These are phyloP conservation scores for Elongisporangium prolatum DNA, from an alignment of 352 stramenopile species.

Conservation along the genomic window DNA sequence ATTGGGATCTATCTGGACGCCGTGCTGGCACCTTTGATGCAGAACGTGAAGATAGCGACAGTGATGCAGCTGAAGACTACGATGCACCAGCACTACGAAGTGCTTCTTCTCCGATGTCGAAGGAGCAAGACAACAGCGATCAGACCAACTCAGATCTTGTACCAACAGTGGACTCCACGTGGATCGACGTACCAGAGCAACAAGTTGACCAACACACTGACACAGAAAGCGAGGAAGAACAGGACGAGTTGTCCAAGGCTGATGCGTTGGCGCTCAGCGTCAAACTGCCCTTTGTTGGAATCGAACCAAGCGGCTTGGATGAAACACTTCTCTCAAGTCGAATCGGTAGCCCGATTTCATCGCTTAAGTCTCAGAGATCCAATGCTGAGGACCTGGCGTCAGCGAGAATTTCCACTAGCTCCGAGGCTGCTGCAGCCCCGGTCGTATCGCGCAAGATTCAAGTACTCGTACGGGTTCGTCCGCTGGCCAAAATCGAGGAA, in stretches of 20 bases:
- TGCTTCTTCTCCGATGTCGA: not conserved
- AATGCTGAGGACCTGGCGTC: not conserved
- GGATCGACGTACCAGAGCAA: not conserved
- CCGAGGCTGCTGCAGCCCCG: not conserved
- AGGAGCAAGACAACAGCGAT: not conserved
- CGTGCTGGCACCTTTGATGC: not conserved
- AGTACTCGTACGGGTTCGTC: slow-evolving; percentile 73
- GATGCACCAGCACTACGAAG: not conserved
- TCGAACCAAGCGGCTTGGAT: not conserved
- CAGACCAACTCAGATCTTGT: not conserved
- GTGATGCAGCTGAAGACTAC: not conserved
- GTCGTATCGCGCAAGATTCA: slow-evolving; percentile 31
- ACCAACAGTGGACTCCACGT: not conserved
- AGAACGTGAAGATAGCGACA: not conserved
- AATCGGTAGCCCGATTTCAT: not conserved
- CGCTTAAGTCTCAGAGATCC: not conserved
- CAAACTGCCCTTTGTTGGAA: too few relatives aligned
- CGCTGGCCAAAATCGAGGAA: slow-evolving; percentile 17
- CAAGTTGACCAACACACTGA: not conserved
- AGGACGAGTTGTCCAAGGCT: not conserved
- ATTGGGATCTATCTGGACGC: not conserved
- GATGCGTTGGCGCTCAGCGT: not conserved
- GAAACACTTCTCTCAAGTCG: not conserved
- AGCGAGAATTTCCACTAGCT: not conserved
- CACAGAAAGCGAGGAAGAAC: not conserved